Conservation (phyloP, 140 eudicot species). For the Senecio squalidus region DNA sequence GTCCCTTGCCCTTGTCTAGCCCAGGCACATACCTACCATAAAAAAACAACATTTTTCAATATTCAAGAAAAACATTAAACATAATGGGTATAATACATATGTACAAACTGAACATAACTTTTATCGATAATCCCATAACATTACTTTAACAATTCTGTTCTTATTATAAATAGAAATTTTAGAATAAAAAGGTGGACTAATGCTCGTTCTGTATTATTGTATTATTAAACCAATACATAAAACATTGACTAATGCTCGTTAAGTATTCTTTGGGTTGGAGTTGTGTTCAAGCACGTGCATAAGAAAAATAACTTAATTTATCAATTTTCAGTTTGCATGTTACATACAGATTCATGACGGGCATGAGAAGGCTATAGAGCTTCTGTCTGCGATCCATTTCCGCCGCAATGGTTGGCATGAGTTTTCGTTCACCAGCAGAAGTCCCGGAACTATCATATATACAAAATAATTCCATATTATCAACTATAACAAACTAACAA, state of each 20-base stretch:
- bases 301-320: not conserved
- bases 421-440: conserved; percentile 84
- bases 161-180: too few species aligned
- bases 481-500: too few species aligned
- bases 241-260: too few species aligned
- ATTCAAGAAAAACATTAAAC: not conserved
- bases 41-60: not conserved
- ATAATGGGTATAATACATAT: not conserved
- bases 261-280: too few species aligned
- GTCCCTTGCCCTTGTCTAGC: conserved; percentile 71
- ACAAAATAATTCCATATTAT: too few species aligned
- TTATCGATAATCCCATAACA: too few species aligned
- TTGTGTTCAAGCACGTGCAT: too few species aligned
- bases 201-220: too few species aligned
- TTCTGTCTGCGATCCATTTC: conserved; percentile 64
- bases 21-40: conserved; percentile 60
- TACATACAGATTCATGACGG: conserved; percentile 73
- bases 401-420: conserved; percentile 76
- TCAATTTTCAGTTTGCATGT: not conserved
- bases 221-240: too few species aligned
- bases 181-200: too few species aligned
- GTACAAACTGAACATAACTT: too few species aligned
- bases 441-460: conserved; percentile 60
- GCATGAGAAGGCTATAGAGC: conserved; percentile 73
- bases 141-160: too few species aligned